A percentile compares a stretch with the other conserved stretches of the same genome.
Conservation (phyloP, 2,329 filamentous ascomycete species). For the Dothistroma pini region DNA sequence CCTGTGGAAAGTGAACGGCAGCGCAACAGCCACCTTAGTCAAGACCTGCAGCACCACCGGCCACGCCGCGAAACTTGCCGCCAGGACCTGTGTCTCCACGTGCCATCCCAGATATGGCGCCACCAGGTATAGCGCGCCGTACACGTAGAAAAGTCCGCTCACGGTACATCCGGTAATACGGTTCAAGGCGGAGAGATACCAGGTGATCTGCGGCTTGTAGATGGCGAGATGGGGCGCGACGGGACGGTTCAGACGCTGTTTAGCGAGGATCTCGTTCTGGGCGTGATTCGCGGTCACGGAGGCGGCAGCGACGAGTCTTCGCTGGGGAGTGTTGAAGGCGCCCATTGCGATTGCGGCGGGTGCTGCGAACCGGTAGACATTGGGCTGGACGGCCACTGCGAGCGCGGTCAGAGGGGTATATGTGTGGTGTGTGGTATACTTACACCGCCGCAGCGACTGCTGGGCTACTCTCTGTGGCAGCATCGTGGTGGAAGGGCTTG, state of each 20-base stretch:
- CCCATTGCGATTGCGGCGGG: conserved; percentile 42
- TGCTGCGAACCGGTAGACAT: conserved; percentile 44
- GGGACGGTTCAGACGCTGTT: conserved; percentile 77
- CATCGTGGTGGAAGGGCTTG: conserved; percentile 35
- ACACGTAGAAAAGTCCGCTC: conserved; percentile 73
- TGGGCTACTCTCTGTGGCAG: conserved; percentile 44
- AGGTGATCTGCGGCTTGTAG: conserved; percentile 85
- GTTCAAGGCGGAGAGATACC: conserved; percentile 69
- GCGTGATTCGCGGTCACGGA: conserved; percentile 52
- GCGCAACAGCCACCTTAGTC: conserved; percentile 57
- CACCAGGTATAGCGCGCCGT: conserved; percentile 74
- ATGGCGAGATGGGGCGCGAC: conserved; percentile 80
- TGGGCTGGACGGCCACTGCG: conserved; percentile 44
- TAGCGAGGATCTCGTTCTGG: conserved; percentile 64
- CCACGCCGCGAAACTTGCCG: conserved; percentile 61
- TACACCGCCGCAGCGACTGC: conserved; percentile 40
- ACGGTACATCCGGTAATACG: conserved; percentile 77
- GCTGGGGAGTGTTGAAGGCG: conserved; percentile 40
- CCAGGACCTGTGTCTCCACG: conserved; percentile 60
- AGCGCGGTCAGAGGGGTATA: conserved; percentile 17
- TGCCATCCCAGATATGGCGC: conserved; percentile 72
- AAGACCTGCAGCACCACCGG: conserved; percentile 56
- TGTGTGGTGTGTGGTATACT: neutral
- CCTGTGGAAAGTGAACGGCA: conserved; percentile 65
- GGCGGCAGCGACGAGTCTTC: conserved; percentile 53